Conservation (phyloP, 1,284 basidiomycete species). For the Melampsora larici-populina region DNA sequence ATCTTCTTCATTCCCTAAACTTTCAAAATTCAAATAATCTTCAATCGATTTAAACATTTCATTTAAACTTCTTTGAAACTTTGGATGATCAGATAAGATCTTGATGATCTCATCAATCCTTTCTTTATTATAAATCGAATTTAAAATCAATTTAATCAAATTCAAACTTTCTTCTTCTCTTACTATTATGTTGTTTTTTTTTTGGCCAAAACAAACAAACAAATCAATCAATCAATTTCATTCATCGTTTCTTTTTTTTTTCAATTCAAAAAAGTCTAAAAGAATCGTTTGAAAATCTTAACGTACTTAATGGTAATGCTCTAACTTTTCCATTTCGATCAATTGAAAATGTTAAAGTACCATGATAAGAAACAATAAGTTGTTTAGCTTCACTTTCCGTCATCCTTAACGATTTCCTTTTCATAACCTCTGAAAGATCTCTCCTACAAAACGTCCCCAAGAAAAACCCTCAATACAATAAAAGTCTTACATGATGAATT, state of each 20-base stretch:
- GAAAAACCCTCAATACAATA: too few species aligned
- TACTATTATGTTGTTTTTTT: not conserved
- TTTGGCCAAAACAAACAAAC: too few species aligned
- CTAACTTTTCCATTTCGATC: slow-evolving; percentile 12
- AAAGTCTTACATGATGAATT: not conserved
- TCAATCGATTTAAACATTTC: not conserved
- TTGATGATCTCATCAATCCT: not conserved
- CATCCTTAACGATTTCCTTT: not conserved
- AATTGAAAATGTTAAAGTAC: slow-evolving; percentile 2
- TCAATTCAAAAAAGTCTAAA: not conserved
- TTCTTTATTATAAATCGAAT: slow-evolving; percentile 13
- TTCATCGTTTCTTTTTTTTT: too few species aligned
- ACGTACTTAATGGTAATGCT: slow-evolving; percentile 2
- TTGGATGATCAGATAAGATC: not conserved
- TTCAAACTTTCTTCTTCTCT: not conserved
- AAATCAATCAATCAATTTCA: too few species aligned
- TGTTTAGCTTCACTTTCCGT: not conserved
- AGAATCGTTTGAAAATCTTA: not conserved
- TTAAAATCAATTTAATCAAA: not conserved
- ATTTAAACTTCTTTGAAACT: not conserved
- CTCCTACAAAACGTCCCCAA: not conserved
- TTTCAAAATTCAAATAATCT: not conserved
- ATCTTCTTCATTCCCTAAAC: not conserved
- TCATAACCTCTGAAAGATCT: slow-evolving; percentile 9
- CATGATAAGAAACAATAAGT: slow-evolving; percentile 7